phyloP scores from a whole-genome alignment of 257 asterid species.

The Plectranthus barbatus region DNA sequence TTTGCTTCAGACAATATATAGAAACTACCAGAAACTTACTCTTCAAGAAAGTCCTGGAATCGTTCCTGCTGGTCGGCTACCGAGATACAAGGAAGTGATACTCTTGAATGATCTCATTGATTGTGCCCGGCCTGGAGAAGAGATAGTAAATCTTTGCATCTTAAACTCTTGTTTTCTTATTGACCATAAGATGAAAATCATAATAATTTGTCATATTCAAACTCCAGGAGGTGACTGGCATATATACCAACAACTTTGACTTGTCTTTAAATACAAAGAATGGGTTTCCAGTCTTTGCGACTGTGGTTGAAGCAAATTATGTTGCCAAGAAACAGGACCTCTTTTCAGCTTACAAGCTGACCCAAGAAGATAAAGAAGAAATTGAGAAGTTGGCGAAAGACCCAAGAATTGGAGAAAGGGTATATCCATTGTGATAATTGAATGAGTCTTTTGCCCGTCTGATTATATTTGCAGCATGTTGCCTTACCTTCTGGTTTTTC shows the following conservation, averaged over 20 bases:
- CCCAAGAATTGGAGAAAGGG: constrained; percentile 93
- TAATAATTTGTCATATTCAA: not conserved
- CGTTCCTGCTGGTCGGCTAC: constrained; percentile 99
- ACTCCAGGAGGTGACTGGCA: constrained; percentile 93
- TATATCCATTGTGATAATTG: constrained; percentile 25
- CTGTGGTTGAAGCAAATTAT: constrained; percentile 93
- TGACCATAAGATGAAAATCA: not conserved
- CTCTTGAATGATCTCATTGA: constrained; percentile 95
- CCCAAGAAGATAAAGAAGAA: constrained; percentile 97
- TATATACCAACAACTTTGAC: constrained; percentile 94
- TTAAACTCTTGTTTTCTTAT: not conserved
- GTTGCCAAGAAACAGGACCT: constrained; percentile 94
- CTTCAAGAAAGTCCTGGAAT: constrained; percentile 99
- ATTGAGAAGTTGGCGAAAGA: constrained; percentile 93
- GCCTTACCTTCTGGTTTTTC: not conserved
- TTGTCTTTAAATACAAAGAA: constrained; percentile 93
- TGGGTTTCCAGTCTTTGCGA: constrained; percentile 98
- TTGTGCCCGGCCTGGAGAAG: constrained; percentile 99
- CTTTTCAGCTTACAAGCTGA: constrained; percentile 93
- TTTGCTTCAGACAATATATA: constrained; percentile 69
- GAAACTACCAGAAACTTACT: constrained; percentile 95
- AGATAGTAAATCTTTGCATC: constrained; percentile 50
- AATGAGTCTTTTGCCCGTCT: not conserved
- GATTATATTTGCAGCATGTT: not conserved
- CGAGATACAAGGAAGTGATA: constrained; percentile 98